Evolutionary conservation across 306 rosid species (phyloP).

Genomic region (Lathyrus tuberosus): DNA sequence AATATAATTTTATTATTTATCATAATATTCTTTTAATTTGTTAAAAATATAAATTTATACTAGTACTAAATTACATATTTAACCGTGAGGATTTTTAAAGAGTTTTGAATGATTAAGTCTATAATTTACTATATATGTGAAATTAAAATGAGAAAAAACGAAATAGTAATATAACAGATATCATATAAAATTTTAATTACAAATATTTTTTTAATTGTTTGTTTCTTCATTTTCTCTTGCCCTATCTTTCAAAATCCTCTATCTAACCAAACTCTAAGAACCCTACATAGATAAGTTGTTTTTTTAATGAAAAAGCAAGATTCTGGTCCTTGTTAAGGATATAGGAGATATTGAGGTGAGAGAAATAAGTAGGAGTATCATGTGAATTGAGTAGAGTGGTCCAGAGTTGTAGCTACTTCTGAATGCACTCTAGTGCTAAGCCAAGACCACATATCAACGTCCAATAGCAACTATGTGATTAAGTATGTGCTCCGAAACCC

Average conservation of each 20-base stretch:
- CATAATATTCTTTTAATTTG: no score
- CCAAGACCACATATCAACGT: conserved; percentile 23
- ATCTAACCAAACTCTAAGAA: no score
- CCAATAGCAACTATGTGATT: conserved; percentile 28
- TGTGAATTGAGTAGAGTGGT: conserved; percentile 49
- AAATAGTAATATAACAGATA: background rate
- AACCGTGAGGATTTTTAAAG: no score
- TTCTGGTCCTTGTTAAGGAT: conserved; percentile 40
- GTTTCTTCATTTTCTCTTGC: no score
- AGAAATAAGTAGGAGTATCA: conserved; percentile 34
- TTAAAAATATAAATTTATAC: no score
- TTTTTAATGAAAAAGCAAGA: conserved; percentile 21
- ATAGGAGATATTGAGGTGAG: conserved; percentile 27
- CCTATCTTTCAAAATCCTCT: no score
- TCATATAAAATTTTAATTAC: background rate
- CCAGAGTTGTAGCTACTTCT: conserved; percentile 42
- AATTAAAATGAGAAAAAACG: no score
- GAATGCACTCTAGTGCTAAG: conserved; percentile 37
- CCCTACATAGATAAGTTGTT: conserved; percentile 12
- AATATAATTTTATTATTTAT: no score
- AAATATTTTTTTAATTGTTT: no score
- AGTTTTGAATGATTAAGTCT: no score
- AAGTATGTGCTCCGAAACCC: conserved; percentile 32
- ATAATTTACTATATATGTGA: no score
- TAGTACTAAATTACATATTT: no score